These are phyloP conservation scores for Gossypium thurberi DNA, from an alignment of 345 rosid species.

Conservation along the genomic window DNA sequence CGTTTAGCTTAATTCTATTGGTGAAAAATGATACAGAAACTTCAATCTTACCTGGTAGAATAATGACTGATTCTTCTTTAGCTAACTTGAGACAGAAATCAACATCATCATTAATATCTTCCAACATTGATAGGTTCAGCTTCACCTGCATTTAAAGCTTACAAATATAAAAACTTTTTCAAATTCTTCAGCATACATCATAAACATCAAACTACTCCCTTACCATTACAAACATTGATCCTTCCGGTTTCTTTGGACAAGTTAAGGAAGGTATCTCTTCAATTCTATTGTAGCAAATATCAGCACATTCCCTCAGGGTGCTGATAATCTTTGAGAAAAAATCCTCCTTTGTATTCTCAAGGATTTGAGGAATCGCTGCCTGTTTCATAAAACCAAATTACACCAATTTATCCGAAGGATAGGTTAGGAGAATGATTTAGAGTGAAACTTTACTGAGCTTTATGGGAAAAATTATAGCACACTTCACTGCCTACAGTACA, in stretches of 20 bases:
- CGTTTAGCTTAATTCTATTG: no score
- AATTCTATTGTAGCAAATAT: conserved; percentile 38
- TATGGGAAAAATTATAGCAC: no score
- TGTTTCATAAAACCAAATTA: conserved; percentile 16
- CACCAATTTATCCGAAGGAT: neutral
- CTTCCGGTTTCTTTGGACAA: conserved; percentile 58
- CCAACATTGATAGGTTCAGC: conserved; percentile 22
- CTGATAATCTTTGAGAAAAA: conserved; percentile 47
- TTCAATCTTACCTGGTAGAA: conserved; percentile 27
- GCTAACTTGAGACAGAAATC: conserved; percentile 38
- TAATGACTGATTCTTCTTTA: conserved; percentile 32
- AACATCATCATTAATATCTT: conserved; percentile 33
- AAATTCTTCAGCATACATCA: neutral
- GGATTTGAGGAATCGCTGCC: conserved; percentile 62
- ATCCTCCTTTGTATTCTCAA: conserved; percentile 50
- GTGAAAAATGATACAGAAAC: neutral
- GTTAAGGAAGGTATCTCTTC: conserved; percentile 55
- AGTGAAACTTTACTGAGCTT: neutral
- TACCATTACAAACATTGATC: conserved; percentile 69
- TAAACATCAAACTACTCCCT: neutral
- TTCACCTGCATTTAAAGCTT: conserved; percentile 21
- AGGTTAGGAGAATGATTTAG: neutral
- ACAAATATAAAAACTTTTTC: neutral
- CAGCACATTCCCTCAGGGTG: conserved; percentile 44
- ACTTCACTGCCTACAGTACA: no score